Evolutionary conservation across 225 moss, liverwort and hornwort genomes (phyloP).

Genomic region (Asterella californica): DNA sequence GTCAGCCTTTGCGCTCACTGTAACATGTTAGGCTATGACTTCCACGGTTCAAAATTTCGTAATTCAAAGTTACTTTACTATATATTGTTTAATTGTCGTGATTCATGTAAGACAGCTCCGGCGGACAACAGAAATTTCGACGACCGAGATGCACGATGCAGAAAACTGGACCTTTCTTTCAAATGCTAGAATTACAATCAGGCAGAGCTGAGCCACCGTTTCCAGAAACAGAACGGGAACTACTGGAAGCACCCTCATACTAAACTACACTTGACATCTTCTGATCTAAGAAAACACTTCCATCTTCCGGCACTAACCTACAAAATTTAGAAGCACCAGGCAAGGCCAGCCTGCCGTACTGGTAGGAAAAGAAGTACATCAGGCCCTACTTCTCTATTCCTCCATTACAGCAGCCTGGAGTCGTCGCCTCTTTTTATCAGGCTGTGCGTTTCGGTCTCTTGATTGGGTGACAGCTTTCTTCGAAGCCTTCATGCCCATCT

Average conservation of each 20-base stretch:
- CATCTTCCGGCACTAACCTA: neutral
- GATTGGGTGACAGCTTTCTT: conserved; percentile 48
- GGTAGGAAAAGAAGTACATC: neutral
- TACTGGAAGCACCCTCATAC: no score
- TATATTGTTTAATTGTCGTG: no score
- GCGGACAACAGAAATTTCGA: no score
- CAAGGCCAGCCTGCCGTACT: no score
- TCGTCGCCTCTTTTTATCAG: conserved; percentile 54
- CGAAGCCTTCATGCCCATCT: conserved; percentile 48
- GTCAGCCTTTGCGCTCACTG: no score
- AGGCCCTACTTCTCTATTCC: conserved; percentile 44
- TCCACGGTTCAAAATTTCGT: no score
- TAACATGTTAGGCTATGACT: no score
- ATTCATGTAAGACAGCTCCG: no score
- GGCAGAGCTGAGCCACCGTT: neutral
- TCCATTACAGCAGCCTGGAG: conserved; percentile 54
- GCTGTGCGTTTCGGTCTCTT: conserved; percentile 46
- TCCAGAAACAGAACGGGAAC: neutral
- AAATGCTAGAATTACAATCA: neutral
- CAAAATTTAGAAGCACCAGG: neutral
- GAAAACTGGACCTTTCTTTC: neutral
- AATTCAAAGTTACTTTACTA: no score
- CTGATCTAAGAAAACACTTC: neutral
- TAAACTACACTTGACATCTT: neutral
- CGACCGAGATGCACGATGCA: neutral